These are phyloP conservation scores for Solanum okadae DNA, from an alignment of 257 asterid species.

Conservation along the genomic window DNA sequence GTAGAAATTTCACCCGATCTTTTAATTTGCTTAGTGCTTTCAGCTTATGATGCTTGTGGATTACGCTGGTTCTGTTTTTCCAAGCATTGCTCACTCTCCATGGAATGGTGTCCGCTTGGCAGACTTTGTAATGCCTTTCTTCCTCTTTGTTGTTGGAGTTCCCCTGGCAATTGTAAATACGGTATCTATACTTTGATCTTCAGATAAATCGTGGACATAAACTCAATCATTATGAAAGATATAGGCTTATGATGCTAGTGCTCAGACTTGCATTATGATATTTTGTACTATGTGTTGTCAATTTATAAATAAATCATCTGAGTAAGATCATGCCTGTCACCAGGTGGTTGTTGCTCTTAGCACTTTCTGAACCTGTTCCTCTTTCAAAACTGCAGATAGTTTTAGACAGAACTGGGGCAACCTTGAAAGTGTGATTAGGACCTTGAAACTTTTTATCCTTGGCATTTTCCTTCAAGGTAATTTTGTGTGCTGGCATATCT, in stretches of 20 bases:
- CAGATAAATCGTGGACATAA: neutral
- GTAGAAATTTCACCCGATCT: neutral
- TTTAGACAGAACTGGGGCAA: conserved; percentile 37
- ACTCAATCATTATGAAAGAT: neutral
- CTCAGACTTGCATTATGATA: neutral
- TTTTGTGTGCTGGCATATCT: neutral
- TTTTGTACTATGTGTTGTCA: neutral
- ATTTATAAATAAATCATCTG: neutral
- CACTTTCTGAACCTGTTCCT: neutral
- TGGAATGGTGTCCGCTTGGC: conserved; percentile 88
- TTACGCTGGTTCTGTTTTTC: conserved; percentile 66
- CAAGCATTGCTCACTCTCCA: conserved; percentile 62
- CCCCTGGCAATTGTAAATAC: conserved; percentile 52
- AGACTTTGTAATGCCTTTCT: conserved; percentile 85
- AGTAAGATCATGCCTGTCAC: neutral
- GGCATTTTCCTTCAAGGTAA: conserved; percentile 85
- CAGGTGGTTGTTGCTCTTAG: neutral
- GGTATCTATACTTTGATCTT: conserved; percentile 22
- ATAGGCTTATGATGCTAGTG: neutral
- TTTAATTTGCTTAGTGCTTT: conserved; percentile 3
- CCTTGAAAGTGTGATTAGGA: conserved; percentile 52
- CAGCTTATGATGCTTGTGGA: conserved; percentile 91
- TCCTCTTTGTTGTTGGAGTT: conserved; percentile 74
- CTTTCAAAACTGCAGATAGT: conserved; percentile 35
- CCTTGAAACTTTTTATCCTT: conserved; percentile 52